Percentiles rank a stretch among this genome's conserved stretches.
These are phyloP conservation scores for Vicia villosa DNA, from an alignment of 306 rosid species.

Conservation along the genomic window DNA sequence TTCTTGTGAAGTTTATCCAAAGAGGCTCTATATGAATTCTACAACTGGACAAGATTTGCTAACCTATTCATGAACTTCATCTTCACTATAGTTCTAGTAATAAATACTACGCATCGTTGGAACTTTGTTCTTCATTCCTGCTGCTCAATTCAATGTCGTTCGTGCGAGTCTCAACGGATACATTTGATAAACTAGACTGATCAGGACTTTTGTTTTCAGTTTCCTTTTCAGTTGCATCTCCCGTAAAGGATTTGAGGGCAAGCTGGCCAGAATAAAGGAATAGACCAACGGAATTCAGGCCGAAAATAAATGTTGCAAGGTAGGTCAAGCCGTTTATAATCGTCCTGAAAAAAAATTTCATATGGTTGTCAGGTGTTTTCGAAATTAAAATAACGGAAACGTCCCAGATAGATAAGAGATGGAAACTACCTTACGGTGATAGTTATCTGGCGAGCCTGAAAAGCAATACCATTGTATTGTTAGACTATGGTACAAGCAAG, in stretches of 20 bases:
- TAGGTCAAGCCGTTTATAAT: conserved; percentile 84
- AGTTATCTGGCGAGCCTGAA: conserved; percentile 92
- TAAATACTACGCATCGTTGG: conserved; percentile 48
- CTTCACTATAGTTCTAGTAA: conserved; percentile 35
- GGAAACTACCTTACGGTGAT: conserved; percentile 74
- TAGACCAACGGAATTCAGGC: conserved; percentile 74
- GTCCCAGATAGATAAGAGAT: conserved; percentile 12
- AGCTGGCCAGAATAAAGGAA: conserved; percentile 88
- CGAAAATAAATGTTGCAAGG: conserved; percentile 91
- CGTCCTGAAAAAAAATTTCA: conserved; percentile 62
- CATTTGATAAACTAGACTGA: conserved; percentile 49
- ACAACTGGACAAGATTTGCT: conserved; percentile 32
- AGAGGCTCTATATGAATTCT: conserved; percentile 23
- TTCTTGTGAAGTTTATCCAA: conserved; percentile 7
- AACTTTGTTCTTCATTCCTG: conserved; percentile 54
- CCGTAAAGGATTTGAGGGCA: conserved; percentile 61
- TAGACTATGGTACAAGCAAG: conserved; percentile 27
- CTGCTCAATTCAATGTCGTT: conserved; percentile 49
- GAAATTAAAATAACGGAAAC: conserved; percentile 2
- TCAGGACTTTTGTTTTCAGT: conserved; percentile 48
- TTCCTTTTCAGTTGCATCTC: conserved; percentile 48
- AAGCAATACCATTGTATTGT: conserved; percentile 31
- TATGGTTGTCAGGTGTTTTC: conserved; percentile 31
- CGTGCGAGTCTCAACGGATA: conserved; percentile 45
- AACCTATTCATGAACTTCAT: conserved; percentile 37